These are phyloP conservation scores for Pythium aristosporum DNA, from an alignment of 352 stramenopile genomes.

Conservation along the genomic window DNA sequence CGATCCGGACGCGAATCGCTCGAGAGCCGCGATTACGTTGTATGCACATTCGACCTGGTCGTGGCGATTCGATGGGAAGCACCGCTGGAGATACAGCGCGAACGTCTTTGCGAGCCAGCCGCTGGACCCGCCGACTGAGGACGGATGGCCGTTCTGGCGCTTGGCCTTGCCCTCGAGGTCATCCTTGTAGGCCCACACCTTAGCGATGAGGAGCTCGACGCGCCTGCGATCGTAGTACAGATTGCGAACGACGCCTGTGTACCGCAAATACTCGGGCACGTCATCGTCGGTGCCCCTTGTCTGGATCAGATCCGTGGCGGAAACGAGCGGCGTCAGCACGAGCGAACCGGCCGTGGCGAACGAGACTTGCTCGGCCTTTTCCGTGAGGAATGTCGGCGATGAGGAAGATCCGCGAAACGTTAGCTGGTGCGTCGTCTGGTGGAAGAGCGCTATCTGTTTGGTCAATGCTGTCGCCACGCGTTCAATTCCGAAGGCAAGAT, in stretches of 20 bases:
- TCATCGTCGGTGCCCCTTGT: constrained; percentile 32
- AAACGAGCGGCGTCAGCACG: constrained; percentile 11
- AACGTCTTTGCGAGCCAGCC: constrained; percentile 39
- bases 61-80: constrained; percentile 20
- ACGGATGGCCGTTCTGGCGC: constrained; percentile 19
- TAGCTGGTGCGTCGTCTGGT: constrained; percentile 28
- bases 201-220: constrained; percentile 47
- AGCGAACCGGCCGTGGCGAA: constrained; percentile 4
- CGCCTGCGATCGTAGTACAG: constrained; percentile 42
- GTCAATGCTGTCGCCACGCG: neutral
- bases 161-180: constrained; percentile 43
- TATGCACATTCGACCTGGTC: constrained; percentile 62
- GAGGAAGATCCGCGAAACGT: constrained; percentile 12
- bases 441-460: constrained; percentile 13
- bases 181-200: constrained; percentile 64
- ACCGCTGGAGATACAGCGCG: constrained; percentile 38
- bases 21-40: constrained; percentile 50
- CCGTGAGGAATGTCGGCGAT: constrained; percentile 52
- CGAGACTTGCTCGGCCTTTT: constrained; percentile 32
- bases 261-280: constrained; percentile 57
- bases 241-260: constrained; percentile 62
- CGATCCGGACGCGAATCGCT: constrained; percentile 37
- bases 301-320: constrained; percentile 38
- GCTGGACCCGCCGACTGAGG: neutral
- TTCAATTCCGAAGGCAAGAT: constrained; percentile 24